phyloP scores from a whole-genome alignment of 2,329 filamentous ascomycete species.

The Fusarium sp. region DNA sequence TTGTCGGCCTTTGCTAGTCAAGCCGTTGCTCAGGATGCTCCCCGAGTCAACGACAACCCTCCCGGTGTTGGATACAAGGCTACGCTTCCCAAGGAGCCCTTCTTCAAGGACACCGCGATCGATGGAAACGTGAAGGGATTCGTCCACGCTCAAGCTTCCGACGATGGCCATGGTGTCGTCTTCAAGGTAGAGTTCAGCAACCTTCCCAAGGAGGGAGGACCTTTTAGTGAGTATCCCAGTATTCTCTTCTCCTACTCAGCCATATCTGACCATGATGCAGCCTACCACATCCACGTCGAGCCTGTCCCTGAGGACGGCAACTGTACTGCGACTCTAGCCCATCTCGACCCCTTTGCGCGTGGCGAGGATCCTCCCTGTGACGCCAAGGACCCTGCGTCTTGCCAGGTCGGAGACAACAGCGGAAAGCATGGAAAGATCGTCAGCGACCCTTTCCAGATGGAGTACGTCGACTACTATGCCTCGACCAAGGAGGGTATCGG shows the following conservation, averaged over 20 bases:
- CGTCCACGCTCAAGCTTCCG: constrained; percentile 60
- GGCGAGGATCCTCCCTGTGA: constrained; percentile 74
- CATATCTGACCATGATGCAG: constrained; percentile 54
- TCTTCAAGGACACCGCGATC: constrained; percentile 62
- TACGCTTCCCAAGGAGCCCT: constrained; percentile 64
- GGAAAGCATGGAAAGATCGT: constrained; percentile 78
- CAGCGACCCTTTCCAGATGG: constrained; percentile 61
- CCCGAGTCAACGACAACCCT: constrained; percentile 68
- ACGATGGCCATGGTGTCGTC: constrained; percentile 66
- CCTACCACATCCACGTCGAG: constrained; percentile 78
- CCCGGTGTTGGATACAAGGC: constrained; percentile 66
- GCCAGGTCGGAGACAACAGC: constrained; percentile 81
- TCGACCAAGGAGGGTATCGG: constrained; percentile 64
- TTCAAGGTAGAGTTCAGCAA: constrained; percentile 69
- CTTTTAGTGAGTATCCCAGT: constrained; percentile 65
- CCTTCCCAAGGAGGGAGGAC: constrained; percentile 67
- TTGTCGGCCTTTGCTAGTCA: constrained; percentile 49
- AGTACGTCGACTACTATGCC: constrained; percentile 69
- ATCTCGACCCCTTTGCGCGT: constrained; percentile 78
- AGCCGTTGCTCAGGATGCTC: constrained; percentile 59
- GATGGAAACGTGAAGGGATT: constrained; percentile 67
- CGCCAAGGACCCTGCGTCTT: constrained; percentile 67
- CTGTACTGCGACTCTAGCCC: constrained; percentile 75
- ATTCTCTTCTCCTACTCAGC: not conserved
- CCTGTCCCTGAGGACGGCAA: constrained; percentile 76